Conservation (phyloP, 768 basidiomycete genomes). For the Artomyces pyxidatus region DNA sequence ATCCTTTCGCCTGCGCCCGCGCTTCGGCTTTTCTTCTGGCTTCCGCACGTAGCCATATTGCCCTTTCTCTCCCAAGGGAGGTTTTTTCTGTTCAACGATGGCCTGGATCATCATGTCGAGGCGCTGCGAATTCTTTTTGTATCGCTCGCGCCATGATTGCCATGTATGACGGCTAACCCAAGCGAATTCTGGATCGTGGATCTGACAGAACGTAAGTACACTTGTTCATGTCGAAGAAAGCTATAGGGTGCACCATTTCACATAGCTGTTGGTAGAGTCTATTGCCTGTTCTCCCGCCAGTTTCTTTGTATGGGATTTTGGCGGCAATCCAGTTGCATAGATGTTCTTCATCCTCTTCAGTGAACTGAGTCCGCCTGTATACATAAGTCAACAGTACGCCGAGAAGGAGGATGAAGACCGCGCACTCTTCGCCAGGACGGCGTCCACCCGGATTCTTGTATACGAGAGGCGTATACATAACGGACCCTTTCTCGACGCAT, state of each 20-base stretch:
- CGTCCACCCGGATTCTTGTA: constrained; percentile 83
- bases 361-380: constrained; percentile 67
- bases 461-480: constrained; percentile 65
- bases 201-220: too few relatives aligned
- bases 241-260: constrained; percentile 43
- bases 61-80: constrained; percentile 64
- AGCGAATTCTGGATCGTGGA: constrained; percentile 58
- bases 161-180: constrained; percentile 83
- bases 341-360: constrained; percentile 65
- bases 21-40: constrained; percentile 59
- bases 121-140: constrained; percentile 72
- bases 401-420: constrained; percentile 6
- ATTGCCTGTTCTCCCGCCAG: constrained; percentile 75
- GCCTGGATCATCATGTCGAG: constrained; percentile 55
- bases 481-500: constrained; percentile 60
- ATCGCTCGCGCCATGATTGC: constrained; percentile 87
- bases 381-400: not conserved
- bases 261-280: constrained; percentile 76
- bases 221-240: too few relatives aligned
- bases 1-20: constrained; percentile 18
- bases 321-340: constrained; percentile 74
- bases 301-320: constrained; percentile 79
- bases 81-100: constrained; percentile 65
- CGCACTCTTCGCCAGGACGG: constrained; percentile 74
- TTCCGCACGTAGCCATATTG: constrained; percentile 78